These are phyloP conservation scores for Neospermospora avenae DNA, from an alignment of 2,329 filamentous ascomycete genomes.

Conservation along the genomic window DNA sequence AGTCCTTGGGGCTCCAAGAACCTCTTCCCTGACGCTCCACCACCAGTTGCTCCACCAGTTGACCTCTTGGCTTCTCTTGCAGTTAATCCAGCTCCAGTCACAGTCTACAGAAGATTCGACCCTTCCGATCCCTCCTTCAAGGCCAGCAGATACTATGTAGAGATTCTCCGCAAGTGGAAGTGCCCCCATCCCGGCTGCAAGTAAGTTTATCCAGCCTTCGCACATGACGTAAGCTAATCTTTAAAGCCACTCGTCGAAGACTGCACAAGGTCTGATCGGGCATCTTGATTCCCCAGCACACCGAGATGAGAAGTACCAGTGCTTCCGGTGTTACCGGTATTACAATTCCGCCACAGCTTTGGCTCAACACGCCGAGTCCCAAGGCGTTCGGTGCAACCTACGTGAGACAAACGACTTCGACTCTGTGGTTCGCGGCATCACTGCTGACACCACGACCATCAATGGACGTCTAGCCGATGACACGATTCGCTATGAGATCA, in stretches of 20 bases:
- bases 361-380: conserved; percentile 48
- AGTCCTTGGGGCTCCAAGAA: not conserved
- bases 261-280: conserved; percentile 16
- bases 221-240: not conserved
- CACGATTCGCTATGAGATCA: conserved; percentile 36
- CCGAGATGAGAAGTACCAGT: conserved; percentile 37
- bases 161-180: conserved; percentile 25
- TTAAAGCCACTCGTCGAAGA: not conserved
- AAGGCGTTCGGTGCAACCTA: conserved; percentile 42
- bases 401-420: conserved; percentile 41
- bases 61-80: not conserved
- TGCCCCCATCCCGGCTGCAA: conserved; percentile 30
- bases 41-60: conserved; percentile 5
- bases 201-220: conserved; percentile 23
- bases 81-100: not conserved
- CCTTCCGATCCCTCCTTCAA: conserved; percentile 24
- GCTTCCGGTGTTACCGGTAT: conserved; percentile 43
- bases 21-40: conserved; percentile 8
- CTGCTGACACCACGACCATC: conserved; percentile 35
- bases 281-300: conserved; percentile 48
- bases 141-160: conserved; percentile 19
- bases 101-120: conserved; percentile 14
- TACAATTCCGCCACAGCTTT: conserved; percentile 45
- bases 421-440: conserved; percentile 40
- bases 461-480: conserved; percentile 35